Evolutionary conservation across 805 yeast genomes (phyloP).

Genomic region (Lachancea sp.): DNA sequence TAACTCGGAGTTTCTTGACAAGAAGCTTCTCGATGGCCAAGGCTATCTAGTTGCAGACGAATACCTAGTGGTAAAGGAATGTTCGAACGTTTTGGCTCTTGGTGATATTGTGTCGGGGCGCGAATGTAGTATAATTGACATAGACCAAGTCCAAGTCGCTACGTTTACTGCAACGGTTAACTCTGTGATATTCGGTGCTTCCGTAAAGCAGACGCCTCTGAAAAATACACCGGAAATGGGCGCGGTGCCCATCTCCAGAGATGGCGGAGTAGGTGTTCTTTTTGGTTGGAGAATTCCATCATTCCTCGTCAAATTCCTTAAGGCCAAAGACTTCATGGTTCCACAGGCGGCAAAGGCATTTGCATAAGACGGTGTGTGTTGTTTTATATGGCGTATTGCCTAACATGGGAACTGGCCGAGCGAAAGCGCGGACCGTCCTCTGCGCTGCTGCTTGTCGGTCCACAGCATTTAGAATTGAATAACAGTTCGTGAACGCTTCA

Average conservation of each 20-base stretch:
- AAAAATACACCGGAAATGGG: constrained; percentile 3
- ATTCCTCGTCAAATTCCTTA: neutral
- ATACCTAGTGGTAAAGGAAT: neutral
- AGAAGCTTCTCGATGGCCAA: neutral
- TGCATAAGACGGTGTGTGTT: too few species aligned
- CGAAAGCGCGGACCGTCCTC: too few species aligned
- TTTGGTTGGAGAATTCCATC: constrained; percentile 7
- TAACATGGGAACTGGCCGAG: too few species aligned
- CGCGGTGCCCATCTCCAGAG: constrained; percentile 5
- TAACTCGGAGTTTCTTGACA: neutral
- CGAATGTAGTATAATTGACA: constrained; percentile 2
- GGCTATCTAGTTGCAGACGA: constrained; percentile 1
- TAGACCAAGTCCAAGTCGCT: constrained; percentile 2
- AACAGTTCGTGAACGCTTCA: too few species aligned
- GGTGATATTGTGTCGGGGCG: constrained; percentile 6
- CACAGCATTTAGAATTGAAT: too few species aligned
- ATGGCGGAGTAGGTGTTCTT: constrained; percentile 5
- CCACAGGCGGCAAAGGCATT: constrained; percentile 2
- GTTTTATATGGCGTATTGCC: too few species aligned
- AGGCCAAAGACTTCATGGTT: constrained; percentile 5
- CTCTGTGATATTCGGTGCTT: neutral
- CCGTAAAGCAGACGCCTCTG: neutral
- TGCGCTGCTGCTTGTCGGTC: too few species aligned
- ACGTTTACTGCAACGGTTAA: neutral
- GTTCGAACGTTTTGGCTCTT: constrained; percentile 1